Percentiles rank a stretch among this genome's conserved stretches.
phyloP scores from a whole-genome alignment of 2,329 filamentous ascomycete genomes.

The Aplosporella prunicola region DNA sequence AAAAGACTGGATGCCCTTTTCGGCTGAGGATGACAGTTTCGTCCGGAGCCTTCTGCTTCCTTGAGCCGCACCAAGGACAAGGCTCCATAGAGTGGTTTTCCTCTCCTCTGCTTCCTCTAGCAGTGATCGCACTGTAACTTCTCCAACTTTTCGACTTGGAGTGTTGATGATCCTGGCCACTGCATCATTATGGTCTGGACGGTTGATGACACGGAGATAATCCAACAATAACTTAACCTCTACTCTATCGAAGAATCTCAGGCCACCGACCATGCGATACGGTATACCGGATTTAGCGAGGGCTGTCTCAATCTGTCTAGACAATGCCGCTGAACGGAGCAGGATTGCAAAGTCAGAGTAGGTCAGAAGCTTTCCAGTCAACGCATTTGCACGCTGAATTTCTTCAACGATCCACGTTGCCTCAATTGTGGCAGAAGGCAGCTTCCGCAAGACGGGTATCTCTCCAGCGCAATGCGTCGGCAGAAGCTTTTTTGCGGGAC shows the following conservation, averaged over 20 bases:
- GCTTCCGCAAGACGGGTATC: slow-evolving; percentile 66
- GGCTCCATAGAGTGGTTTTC: slow-evolving; percentile 62
- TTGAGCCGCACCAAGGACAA: slow-evolving; percentile 53
- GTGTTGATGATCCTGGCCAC: slow-evolving; percentile 76
- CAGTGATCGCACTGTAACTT: slow-evolving; percentile 63
- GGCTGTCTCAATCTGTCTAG: slow-evolving; percentile 74
- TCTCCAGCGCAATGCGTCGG: slow-evolving; percentile 74
- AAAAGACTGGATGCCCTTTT: slow-evolving; percentile 49
- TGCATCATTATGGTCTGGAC: slow-evolving; percentile 80
- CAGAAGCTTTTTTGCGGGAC: slow-evolving; percentile 70
- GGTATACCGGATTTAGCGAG: slow-evolving; percentile 72
- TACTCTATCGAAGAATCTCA: slow-evolving; percentile 81
- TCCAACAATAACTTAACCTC: slow-evolving; percentile 84
- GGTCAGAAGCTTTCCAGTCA: slow-evolving; percentile 65
- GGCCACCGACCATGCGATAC: slow-evolving; percentile 87
- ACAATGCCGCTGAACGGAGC: slow-evolving; percentile 73
- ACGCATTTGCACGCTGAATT: slow-evolving; percentile 57
- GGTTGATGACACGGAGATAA: slow-evolving; percentile 76
- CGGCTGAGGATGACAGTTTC: slow-evolving; percentile 46
- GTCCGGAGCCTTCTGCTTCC: slow-evolving; percentile 43
- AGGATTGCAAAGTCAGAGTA: slow-evolving; percentile 77
- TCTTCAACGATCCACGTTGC: slow-evolving; percentile 84
- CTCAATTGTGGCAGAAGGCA: slow-evolving; percentile 62
- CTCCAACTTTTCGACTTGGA: slow-evolving; percentile 72
- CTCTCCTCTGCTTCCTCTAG: slow-evolving; percentile 65